Evolutionary conservation across 2,329 filamentous ascomycete species (phyloP).

Genomic region (Aureobasidium sp.): DNA sequence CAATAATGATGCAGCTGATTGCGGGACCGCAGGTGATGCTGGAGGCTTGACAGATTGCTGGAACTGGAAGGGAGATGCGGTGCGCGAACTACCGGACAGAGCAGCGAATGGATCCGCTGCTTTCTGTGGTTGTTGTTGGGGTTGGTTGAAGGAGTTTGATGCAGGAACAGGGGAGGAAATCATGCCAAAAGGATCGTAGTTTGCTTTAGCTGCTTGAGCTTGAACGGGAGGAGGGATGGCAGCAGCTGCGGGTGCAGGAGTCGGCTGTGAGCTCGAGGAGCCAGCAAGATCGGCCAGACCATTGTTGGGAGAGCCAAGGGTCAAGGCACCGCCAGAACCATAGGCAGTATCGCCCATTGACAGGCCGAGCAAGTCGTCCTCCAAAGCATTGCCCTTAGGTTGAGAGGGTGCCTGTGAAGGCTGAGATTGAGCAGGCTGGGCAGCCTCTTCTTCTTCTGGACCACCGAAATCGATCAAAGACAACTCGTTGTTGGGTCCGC

Average conservation of each 20-base stretch:
- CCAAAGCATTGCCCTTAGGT: conserved; percentile 59
- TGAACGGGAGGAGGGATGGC: conserved; percentile 1
- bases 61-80: conserved; percentile 33
- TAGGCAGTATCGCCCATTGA: conserved; percentile 67
- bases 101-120: conserved; percentile 56
- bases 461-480: conserved; percentile 90
- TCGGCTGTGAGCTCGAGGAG: not conserved
- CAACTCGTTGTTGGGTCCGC: conserved; percentile 67
- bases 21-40: conserved; percentile 16
- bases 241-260: conserved; percentile 29
- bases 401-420: conserved; percentile 37
- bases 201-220: conserved; percentile 39
- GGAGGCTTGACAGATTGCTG: conserved; percentile 17
- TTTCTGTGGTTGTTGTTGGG: conserved; percentile 28
- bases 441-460: conserved; percentile 44
- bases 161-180: conserved; percentile 43
- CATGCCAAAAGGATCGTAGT: conserved; percentile 52
- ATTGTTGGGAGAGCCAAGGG: conserved; percentile 53
- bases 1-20: conserved; percentile 20
- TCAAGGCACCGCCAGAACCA: conserved; percentile 72
- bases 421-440: conserved; percentile 31
- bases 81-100: conserved; percentile 34
- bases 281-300: conserved; percentile 16
- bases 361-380: conserved; percentile 85
- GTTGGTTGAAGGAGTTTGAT: conserved; percentile 35